phyloP scores from a whole-genome alignment of 805 yeast genomes.

The Metschnikowia baotianmanensis region DNA sequence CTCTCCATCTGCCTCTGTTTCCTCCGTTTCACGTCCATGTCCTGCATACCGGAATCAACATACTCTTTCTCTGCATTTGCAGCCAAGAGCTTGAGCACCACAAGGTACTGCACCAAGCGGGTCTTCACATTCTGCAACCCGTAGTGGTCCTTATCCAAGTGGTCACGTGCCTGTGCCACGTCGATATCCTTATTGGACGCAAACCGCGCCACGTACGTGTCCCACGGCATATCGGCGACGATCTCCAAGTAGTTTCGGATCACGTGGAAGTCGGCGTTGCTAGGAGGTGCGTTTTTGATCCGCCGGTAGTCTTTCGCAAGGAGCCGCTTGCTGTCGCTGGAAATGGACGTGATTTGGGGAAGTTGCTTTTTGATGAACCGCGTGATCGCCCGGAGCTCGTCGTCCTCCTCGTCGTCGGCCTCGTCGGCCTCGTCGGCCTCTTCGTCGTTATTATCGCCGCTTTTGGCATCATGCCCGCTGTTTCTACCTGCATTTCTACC shows the following conservation, averaged over 20 bases:
- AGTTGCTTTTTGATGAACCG: slow-evolving; percentile 36
- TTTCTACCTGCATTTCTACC: too few species aligned
- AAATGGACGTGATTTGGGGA: slow-evolving; percentile 33
- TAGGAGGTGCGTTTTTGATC: slow-evolving; percentile 47
- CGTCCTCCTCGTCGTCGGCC: slow-evolving; percentile 46
- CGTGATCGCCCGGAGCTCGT: slow-evolving; percentile 37
- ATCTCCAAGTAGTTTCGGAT: slow-evolving; percentile 62
- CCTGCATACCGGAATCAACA: slow-evolving; percentile 5
- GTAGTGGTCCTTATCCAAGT: slow-evolving; percentile 72
- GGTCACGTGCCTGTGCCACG: slow-evolving; percentile 49
- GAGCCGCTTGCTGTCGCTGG: slow-evolving; percentile 40
- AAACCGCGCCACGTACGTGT: slow-evolving; percentile 30
- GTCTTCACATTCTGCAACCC: slow-evolving; percentile 74
- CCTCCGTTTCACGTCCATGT: slow-evolving; percentile 8
- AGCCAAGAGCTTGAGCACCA: slow-evolving; percentile 63
- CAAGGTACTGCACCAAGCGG: slow-evolving; percentile 73
- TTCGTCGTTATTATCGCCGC: not conserved
- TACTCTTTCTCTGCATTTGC: slow-evolving; percentile 33
- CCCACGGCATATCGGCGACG: slow-evolving; percentile 66
- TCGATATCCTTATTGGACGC: slow-evolving; percentile 46
- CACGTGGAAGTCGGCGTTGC: slow-evolving; percentile 61
- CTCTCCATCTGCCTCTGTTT: slow-evolving; percentile 13
- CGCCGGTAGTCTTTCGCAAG: slow-evolving; percentile 52
- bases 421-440: slow-evolving; percentile 16
- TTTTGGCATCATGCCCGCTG: too few species aligned